Evolutionary conservation across 2,329 filamentous ascomycete genomes (phyloP), one percentile per base, ranked within the genome.

Genomic region (Rhinocladiella similis): DNA sequence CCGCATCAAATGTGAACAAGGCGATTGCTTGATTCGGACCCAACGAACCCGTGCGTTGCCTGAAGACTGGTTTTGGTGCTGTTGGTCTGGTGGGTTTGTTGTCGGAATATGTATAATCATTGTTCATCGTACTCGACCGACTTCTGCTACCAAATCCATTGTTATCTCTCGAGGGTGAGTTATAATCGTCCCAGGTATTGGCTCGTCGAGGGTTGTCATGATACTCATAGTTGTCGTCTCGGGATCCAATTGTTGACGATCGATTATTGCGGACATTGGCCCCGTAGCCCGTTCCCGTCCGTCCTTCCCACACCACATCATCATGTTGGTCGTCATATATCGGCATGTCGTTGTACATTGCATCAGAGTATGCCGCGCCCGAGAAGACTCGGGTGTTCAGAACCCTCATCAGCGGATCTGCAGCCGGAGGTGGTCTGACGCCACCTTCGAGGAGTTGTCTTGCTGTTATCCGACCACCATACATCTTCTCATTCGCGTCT

Each of bases 401-500:
- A 5, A 97, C 83, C 62, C 81, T 82, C 83, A 96, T 88, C 49
- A 99, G 83, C 12, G 93, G 89, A 43, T 89, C 89, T 2, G 94
- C 90, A 56, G 90, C 87, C 0, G 89, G 84, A 1, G 94, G 93
- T 1, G 91, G 84, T 41, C 85, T 82, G 38, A 97, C 83, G 33
- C 82, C 80, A 33, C 94, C 94, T 54, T 83, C 84, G 36, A 99
- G 83, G 43, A 99, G 83, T 70, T 96, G 88, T 61, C 81, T 79
- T 13, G 94, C 94, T 7, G 90, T 91, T 72, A 90, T 83, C 59
- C 89, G 85, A 56, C 87, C 84, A 60, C 90, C 90, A 73, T 99
- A 99, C 59, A 99, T 83, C 76, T 96, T 96, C 76, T 96, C 89
- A 70, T 99, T 99, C 66, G 94, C 94, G 74, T 99, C 94, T 75